Base-by-base conservation (phyloP, 225 moss, liverwort and hornwort species). In the Polytrichum formosum region DNA sequence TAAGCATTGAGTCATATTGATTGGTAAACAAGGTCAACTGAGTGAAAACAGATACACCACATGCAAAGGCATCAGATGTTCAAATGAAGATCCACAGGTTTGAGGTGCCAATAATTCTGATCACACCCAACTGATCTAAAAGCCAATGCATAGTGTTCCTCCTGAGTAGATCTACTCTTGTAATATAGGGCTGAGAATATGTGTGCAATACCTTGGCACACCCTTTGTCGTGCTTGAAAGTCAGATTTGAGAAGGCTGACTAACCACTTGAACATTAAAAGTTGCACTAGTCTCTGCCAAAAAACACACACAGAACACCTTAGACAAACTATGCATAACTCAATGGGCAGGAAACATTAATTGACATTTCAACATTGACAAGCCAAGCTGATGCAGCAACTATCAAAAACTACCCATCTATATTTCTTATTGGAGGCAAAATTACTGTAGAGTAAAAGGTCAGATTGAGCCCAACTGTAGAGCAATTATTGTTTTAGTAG, bases 211-310 rank as follows among this genome's bases (percentile, higher is more conserved):
- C 87, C 87, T 81, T 76, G 76, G 63, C 80, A 81, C 56, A 78
- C 83, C 76, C 73, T 71, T 63, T 81, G 80, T 64, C 87, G 83
- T 63, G 83, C 81, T 74, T 76, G 83, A 72, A 87, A 78, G 74
- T 87, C 87, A 30, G 81, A 76, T 55, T 78, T 55, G 7, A 87
- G 78, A 74, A 87, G 83, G 74, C 74, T 70, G 21, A 81, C 76
- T 67, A 87, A 76, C 87, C 87, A 87, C 64, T 78, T 78, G 69
- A 87, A 61, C 81, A 81, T 78, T 26, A 76, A 54, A 64, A 71
- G 83, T 64, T 76, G 81, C 69, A 70, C 76, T 53, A 80, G 64
- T 65, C 71, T 83, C 87, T 87, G 87, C 54, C 60, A 83, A 65
- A 37, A 29, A 63, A 33, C 77, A 56, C 63, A 7, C 22, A 18